These are phyloP conservation scores for Cladosporium sp. DNA, from an alignment of 2,329 filamentous ascomycete genomes.

Conservation along the genomic window DNA sequence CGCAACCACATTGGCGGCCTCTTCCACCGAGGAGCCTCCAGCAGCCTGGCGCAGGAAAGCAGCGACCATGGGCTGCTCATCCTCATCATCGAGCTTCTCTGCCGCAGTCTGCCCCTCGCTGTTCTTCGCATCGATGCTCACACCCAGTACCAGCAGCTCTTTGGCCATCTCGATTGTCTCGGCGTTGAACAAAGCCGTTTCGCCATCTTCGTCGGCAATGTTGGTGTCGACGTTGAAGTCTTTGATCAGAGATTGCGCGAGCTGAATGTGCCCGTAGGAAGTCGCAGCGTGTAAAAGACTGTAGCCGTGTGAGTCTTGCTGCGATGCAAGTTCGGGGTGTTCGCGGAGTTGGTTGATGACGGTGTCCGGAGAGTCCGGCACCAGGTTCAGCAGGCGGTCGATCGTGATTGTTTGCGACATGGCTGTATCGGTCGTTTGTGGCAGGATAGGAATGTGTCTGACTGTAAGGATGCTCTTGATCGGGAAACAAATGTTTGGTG, in stretches of 20 bases:
- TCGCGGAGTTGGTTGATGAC: conserved; percentile 69
- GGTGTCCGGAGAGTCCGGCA: conserved; percentile 70
- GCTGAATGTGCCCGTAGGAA: conserved; percentile 80
- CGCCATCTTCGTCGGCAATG: conserved; percentile 80
- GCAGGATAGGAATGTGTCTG: too few species aligned
- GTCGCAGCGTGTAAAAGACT: conserved; percentile 87
- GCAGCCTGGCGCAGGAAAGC: conserved; percentile 55
- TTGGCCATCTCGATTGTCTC: conserved; percentile 75
- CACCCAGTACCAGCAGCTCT: conserved; percentile 70
- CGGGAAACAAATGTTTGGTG: conserved; percentile 6
- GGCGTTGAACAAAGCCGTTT: conserved; percentile 90
- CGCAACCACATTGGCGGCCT: conserved; percentile 23
- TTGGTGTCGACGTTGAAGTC: conserved; percentile 76
- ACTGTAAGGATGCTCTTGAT: background rate
- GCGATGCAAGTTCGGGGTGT: conserved; percentile 67
- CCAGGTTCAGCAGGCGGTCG: conserved; percentile 48
- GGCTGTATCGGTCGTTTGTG: background rate
- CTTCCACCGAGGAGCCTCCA: conserved; percentile 24
- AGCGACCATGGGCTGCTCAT: conserved; percentile 68
- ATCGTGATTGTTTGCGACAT: conserved; percentile 33
- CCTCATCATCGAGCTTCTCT: conserved; percentile 74
- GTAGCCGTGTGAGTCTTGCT: conserved; percentile 88
- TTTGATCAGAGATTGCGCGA: conserved; percentile 67
- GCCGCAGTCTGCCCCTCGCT: conserved; percentile 71
- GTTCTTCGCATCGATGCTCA: conserved; percentile 60